These are phyloP conservation scores for Seiridium cupressi DNA, from an alignment of 2,329 filamentous ascomycete genomes.

Conservation along the genomic window DNA sequence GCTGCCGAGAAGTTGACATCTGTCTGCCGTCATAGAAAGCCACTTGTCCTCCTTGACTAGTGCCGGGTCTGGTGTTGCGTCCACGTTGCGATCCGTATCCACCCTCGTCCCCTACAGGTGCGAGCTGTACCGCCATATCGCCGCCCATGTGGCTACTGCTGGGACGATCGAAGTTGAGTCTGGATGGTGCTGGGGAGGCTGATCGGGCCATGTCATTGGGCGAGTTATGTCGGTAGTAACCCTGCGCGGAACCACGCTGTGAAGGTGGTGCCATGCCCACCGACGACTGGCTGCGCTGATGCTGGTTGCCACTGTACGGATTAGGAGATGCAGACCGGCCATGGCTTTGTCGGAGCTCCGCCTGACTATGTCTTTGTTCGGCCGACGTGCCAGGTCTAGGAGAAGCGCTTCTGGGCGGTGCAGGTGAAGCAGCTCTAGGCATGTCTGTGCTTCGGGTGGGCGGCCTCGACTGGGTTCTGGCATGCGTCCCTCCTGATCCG, in stretches of 20 bases:
- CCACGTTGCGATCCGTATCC: slow-evolving; percentile 48
- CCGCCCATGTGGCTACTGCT: slow-evolving; percentile 48
- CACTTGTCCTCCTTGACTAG: slow-evolving; percentile 49
- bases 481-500: slow-evolving; percentile 21
- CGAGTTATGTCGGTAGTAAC: slow-evolving; percentile 52
- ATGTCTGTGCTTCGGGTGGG: slow-evolving; percentile 58
- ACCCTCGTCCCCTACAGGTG: slow-evolving; percentile 58
- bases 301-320: slow-evolving; percentile 48
- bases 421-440: slow-evolving; percentile 65
- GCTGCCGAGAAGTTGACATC: slow-evolving; percentile 43
- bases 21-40: slow-evolving; percentile 54
- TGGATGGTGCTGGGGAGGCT: slow-evolving; percentile 47
- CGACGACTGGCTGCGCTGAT: slow-evolving; percentile 28
- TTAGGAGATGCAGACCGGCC: slow-evolving; percentile 61
- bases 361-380: slow-evolving; percentile 22
- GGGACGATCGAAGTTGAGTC: slow-evolving; percentile 45
- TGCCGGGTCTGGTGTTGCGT: slow-evolving; percentile 45
- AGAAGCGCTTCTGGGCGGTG: slow-evolving; percentile 61
- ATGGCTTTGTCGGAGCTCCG: slow-evolving; percentile 37
- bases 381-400: slow-evolving; percentile 53
- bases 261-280: slow-evolving; percentile 33
- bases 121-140: slow-evolving; percentile 70
- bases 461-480: slow-evolving; percentile 49
- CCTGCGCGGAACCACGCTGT: slow-evolving; percentile 46
- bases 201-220: slow-evolving; percentile 44